Evolutionary conservation across 2,329 filamentous ascomycete species (phyloP).

Genomic region (Penicillium griseofulvum): DNA sequence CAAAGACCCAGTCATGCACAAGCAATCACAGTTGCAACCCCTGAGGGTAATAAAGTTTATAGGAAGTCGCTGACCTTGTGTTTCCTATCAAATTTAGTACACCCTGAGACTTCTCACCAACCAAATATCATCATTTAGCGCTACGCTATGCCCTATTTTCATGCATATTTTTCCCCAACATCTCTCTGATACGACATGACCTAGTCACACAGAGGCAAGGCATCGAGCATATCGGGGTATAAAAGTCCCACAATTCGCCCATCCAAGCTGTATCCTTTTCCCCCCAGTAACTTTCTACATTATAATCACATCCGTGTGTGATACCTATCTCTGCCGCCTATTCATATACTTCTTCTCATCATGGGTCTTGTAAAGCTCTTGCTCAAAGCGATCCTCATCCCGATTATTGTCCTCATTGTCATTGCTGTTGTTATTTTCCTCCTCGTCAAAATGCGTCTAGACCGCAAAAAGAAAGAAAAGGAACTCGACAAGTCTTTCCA

Average conservation of each 20-base stretch:
- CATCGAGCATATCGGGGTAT: background rate
- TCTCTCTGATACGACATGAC: background rate
- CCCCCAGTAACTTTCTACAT: background rate
- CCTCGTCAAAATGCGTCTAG: slow-evolving; percentile 13
- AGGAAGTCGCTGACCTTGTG: background rate
- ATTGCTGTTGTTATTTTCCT: slow-evolving; percentile 6
- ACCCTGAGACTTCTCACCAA: background rate
- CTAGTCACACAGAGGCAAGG: background rate
- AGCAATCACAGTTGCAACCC: slow-evolving; percentile 4
- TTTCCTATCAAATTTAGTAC: background rate
- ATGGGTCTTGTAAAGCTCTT: slow-evolving; percentile 23
- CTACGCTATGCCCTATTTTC: background rate
- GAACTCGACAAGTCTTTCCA: slow-evolving; percentile 11
- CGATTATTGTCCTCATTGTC: slow-evolving; percentile 14
- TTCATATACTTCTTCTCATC: background rate
- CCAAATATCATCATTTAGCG: slow-evolving; percentile 1
- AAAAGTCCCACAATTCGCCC: background rate
- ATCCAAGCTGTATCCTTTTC: background rate
- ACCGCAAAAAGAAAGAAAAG: slow-evolving; percentile 13
- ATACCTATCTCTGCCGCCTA: background rate
- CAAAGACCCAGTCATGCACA: background rate
- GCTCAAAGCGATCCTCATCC: slow-evolving; percentile 23
- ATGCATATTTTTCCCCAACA: background rate
- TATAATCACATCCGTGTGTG: background rate
- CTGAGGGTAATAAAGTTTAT: background rate